Base-by-base conservation (phyloP, 164 flowering plant species). In the Magnolia sinica region DNA sequence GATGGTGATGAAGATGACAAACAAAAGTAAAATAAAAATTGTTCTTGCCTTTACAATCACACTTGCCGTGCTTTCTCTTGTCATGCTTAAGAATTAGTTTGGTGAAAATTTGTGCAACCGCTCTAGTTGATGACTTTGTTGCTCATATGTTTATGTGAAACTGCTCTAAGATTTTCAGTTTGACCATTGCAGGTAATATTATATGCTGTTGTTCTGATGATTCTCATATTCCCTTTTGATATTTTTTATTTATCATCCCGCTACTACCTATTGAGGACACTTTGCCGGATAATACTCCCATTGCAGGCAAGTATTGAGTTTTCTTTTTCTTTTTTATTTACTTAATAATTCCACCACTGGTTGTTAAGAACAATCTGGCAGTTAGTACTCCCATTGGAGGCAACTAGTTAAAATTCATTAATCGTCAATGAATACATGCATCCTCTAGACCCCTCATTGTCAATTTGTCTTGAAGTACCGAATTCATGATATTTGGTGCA, bases 161-260 rank as follows among this genome's bases (percentile, higher is more conserved):
- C 45, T 37, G 7, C 45, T 70, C 13, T 50, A 50, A 70, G n/a
- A 10, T 45, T 19, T n/a, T 70, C 58, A 20, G 14, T 68, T 8
- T 27, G n/a, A 50, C 27, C 45, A 71, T 75, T 85, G 82, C 95
- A 94, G 98, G 98, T 96, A 49, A 86, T 96, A 75, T 79, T 96
- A 52, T 96, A 96, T 80, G 84, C 84, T 79, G 94, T 85, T 79
- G 85, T 89, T 81, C 86, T 85, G 37, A 84, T 92, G 92, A 49
- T 89, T 77, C 82, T 94, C 83, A 86, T 91, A 72, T 94, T 88
- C 76, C 99, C 99, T 20, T 96, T 96, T 83, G 99, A 94, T 81
- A 90, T 94, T 24, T 96, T 96, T 79, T 89, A 87, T 83, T 82
- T 93, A 79, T 87, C 98, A 66, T 89, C 99, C 73, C 97, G 97